Evolutionary conservation across 768 basidiomycete species (phyloP).

Genomic region (Ramaria rubella): DNA sequence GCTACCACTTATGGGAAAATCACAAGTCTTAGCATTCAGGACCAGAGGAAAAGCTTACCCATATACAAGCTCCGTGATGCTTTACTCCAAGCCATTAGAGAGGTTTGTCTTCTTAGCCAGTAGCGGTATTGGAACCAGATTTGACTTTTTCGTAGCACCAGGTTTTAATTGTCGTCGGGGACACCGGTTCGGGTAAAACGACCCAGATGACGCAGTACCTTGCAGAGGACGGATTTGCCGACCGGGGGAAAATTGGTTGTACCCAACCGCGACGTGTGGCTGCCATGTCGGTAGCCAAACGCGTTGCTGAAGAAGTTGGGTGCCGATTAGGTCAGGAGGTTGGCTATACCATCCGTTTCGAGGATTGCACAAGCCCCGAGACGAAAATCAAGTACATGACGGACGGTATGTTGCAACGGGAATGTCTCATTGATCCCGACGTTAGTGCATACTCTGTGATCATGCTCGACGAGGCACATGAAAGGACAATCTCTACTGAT

Average conservation of each 20-base stretch:
- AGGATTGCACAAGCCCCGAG: constrained; percentile 98
- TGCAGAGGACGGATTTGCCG: constrained; percentile 90
- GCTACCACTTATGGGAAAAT: constrained; percentile 94
- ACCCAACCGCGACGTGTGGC: constrained; percentile 99
- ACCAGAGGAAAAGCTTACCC: constrained; percentile 85
- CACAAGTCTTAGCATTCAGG: constrained; percentile 83
- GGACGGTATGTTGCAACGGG: constrained; percentile 97
- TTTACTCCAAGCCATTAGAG: constrained; percentile 80
- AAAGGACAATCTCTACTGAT: constrained; percentile 97
- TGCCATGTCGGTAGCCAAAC: constrained; percentile 98
- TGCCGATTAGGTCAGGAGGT: constrained; percentile 97
- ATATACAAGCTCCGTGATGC: constrained; percentile 93
- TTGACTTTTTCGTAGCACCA: constrained; percentile 57
- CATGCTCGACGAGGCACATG: constrained; percentile 99
- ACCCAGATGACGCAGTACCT: constrained; percentile 99
- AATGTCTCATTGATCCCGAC: constrained; percentile 93
- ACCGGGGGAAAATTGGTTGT: constrained; percentile 87
- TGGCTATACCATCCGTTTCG: constrained; percentile 98
- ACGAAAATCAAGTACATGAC: constrained; percentile 99
- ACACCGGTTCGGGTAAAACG: constrained; percentile 98
- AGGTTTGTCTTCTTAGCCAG: constrained; percentile 47
- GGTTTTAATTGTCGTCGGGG: constrained; percentile 96
- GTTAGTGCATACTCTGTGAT: constrained; percentile 89
- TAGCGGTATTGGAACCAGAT: constrained; percentile 16
- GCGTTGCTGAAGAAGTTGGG: constrained; percentile 97